phyloP scores from a whole-genome alignment of 2,329 filamentous ascomycete species.

The Neofusicoccum sp. region DNA sequence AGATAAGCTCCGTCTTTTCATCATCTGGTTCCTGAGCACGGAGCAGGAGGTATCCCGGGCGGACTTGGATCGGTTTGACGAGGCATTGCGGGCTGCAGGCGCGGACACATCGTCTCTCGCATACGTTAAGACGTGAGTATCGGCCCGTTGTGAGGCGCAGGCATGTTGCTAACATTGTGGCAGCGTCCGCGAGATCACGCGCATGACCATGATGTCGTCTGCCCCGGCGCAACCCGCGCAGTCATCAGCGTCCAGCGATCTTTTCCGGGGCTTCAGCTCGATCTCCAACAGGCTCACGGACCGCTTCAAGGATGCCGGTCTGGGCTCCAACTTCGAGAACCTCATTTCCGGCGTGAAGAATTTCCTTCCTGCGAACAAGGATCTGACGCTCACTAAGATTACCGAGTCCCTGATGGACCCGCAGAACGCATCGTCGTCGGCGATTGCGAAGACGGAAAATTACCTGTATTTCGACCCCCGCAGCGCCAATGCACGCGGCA shows the following conservation, averaged over 20 bases:
- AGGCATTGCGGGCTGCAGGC: slow-evolving; percentile 73
- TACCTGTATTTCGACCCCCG: slow-evolving; percentile 97
- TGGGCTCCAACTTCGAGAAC: slow-evolving; percentile 84
- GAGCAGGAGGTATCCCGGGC: slow-evolving; percentile 80
- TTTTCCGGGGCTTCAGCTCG: slow-evolving; percentile 90
- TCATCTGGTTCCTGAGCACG: slow-evolving; percentile 88
- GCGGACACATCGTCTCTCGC: slow-evolving; percentile 74
- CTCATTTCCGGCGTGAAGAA: slow-evolving; percentile 97
- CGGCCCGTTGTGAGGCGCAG: neutral
- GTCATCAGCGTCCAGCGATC: slow-evolving; percentile 64
- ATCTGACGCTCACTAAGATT: slow-evolving; percentile 95
- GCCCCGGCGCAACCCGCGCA: slow-evolving; percentile 66
- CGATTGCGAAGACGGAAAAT: slow-evolving; percentile 92
- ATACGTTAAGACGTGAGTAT: slow-evolving; percentile 77
- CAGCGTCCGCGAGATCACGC: slow-evolving; percentile 86
- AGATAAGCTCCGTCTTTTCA: slow-evolving; percentile 90
- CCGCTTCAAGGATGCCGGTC: slow-evolving; percentile 86
- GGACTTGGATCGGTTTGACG: slow-evolving; percentile 84
- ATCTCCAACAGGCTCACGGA: slow-evolving; percentile 91
- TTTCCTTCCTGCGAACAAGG: slow-evolving; percentile 92
- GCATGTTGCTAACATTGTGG: slow-evolving; percentile 11
- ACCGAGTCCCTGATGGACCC: slow-evolving; percentile 98
- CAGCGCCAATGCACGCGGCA: slow-evolving; percentile 87
- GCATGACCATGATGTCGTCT: slow-evolving; percentile 97
- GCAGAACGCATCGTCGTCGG: slow-evolving; percentile 79